Evolutionary conservation across 1,284 basidiomycete species (phyloP), one percentile per base, ranked within the genome.

Genomic region (Polyporus tsugae): DNA sequence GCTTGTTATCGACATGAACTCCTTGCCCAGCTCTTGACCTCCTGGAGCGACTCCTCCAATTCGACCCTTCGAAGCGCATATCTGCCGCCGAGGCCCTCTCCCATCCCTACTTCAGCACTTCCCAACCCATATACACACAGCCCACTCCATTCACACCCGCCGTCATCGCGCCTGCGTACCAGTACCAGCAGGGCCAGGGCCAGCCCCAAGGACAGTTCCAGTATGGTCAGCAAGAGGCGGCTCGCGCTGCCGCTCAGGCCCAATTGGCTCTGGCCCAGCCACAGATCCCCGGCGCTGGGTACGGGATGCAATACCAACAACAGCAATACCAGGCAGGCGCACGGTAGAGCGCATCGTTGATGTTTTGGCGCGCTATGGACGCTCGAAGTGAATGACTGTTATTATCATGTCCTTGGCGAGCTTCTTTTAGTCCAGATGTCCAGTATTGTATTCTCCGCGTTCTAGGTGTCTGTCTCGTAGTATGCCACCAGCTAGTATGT

Each of bases 31-130:
- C 97, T 15, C 89, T 99, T 76, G 95, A 98, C 80, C 89, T 99
- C 4, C 91, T 99, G 60, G 98, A 99, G 79, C 91, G 94, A 70
- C 90, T 99, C 55, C 89, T 99, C 63, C 96, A 98, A 78, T 99
- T 99, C 77, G 98, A 99, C 79, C 98, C 98, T 0, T 87, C 92
- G 38, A 93, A 97, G 77, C 92, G 98, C 66, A 91, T 98, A 71
- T 95, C 95, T 11, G 97, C 97, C 35, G 91, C 94, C 38, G 95
- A 98, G 63, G 97, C 98, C 0, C 89, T 99, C 63, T 88, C 87
- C 19, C 98, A 99, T 78, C 95, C 95, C 0, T 99, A 99, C 83
- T 99, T 99, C 80, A 94, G 92, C 25, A 81, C 87, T 15, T 79
- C 83, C 59, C 81, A 82, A 25, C 75, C 84, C 79, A 67, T 78